Percentiles rank a stretch among this genome's conserved stretches.
phyloP scores from a whole-genome alignment of 495 filamentous ascomycete genomes.

The Penicillium paxilli region DNA sequence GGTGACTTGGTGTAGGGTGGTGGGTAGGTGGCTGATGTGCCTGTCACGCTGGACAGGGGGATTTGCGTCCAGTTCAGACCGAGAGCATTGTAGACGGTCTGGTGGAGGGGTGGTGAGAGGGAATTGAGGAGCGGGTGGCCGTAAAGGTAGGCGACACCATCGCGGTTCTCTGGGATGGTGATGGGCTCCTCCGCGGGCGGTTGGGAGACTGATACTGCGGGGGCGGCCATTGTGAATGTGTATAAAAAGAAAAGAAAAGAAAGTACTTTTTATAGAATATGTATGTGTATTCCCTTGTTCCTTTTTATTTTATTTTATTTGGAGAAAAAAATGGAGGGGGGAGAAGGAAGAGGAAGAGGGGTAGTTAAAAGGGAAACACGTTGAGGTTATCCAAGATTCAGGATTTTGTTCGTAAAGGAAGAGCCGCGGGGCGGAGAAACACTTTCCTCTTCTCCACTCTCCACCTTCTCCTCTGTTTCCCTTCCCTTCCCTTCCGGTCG shows the following conservation, averaged over 20 bases:
- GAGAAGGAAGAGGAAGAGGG: neutral
- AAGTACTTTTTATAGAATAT: too few species aligned
- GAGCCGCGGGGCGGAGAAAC: slow-evolving; percentile 30
- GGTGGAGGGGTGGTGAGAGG: slow-evolving; percentile 69
- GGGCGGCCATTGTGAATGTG: slow-evolving; percentile 20
- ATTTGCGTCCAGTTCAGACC: slow-evolving; percentile 63
- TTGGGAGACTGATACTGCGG: slow-evolving; percentile 15
- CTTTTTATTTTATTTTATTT: slow-evolving; percentile 8
- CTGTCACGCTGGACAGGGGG: slow-evolving; percentile 42
- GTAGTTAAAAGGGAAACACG: slow-evolving; percentile 1
- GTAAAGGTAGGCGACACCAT: slow-evolving; percentile 48
- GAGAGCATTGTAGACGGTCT: slow-evolving; percentile 60
- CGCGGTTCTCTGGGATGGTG: slow-evolving; percentile 31
- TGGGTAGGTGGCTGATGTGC: slow-evolving; percentile 35
- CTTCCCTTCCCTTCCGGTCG: neutral
- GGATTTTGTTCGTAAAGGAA: slow-evolving; percentile 11
- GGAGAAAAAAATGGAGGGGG: neutral
- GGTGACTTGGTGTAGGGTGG: slow-evolving; percentile 40
- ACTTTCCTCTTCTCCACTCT: slow-evolving; percentile 17
- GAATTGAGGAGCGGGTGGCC: slow-evolving; percentile 63
- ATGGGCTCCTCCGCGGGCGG: slow-evolving; percentile 39
- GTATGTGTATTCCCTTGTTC: too few species aligned
- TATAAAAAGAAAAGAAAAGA: neutral
- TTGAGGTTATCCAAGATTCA: slow-evolving; percentile 8
- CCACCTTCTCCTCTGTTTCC: neutral